phyloP scores from a whole-genome alignment of 2,329 filamentous ascomycete genomes.

The Ascochyta clinopodiicola region DNA sequence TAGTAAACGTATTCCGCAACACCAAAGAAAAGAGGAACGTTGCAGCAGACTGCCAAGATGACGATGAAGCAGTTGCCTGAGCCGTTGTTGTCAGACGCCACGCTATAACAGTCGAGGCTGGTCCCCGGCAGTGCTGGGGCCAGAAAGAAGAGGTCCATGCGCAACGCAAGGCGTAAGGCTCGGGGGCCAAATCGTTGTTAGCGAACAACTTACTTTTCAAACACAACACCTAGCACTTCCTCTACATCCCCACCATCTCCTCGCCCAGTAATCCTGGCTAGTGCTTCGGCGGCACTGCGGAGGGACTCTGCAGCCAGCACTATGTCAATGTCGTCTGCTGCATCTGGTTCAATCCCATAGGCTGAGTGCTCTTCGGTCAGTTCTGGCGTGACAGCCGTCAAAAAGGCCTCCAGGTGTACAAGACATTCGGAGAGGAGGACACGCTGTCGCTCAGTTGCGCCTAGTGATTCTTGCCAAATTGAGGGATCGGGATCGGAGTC shows the following conservation, averaged over 20 bases:
- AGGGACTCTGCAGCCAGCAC: conserved; percentile 91
- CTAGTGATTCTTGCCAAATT: conserved; percentile 82
- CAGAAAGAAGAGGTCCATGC: conserved; percentile 9
- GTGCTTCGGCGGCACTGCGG: conserved; percentile 56
- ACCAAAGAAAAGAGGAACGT: not conserved
- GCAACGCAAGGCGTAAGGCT: conserved; percentile 3
- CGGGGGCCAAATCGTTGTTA: not conserved
- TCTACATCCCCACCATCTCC: conserved; percentile 90
- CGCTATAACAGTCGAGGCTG: conserved; percentile 26
- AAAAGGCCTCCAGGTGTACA: conserved; percentile 74
- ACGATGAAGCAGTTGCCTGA: not conserved
- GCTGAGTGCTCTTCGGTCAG: conserved; percentile 11
- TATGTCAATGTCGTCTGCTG: conserved; percentile 66
- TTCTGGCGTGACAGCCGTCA: conserved; percentile 59
- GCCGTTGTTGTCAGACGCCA: conserved; percentile 26
- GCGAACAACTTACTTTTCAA: conserved; percentile 79
- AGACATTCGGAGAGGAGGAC: conserved; percentile 79
- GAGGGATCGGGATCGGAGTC: conserved; percentile 61
- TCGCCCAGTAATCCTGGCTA: conserved; percentile 83
- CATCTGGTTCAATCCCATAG: conserved; percentile 2
- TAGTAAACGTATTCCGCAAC: not conserved
- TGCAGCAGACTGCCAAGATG: not conserved
- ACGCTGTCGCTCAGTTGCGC: conserved; percentile 88
- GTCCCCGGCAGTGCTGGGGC: not conserved
- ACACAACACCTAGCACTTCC: conserved; percentile 93